Evolutionary conservation across 83 land plant species (phyloP), one percentile per base, ranked within the genome.

Genomic region (Diphasiastrum complanatum): DNA sequence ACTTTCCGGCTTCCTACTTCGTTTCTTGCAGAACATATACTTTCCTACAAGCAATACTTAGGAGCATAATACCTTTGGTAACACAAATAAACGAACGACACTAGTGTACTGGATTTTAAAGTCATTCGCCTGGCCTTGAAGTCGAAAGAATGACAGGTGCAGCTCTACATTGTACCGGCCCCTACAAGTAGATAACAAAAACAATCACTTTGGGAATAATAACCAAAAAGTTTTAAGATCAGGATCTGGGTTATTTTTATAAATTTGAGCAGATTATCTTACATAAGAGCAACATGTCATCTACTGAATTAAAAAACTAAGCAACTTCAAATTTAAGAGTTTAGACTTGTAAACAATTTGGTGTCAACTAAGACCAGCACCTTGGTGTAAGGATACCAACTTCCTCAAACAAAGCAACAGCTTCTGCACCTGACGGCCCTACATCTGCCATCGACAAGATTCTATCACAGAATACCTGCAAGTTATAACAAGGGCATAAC

Each of bases 41-140:
- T 20, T 6, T 20, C 25, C 32, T n/a, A n/a, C n/a, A n/a, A 5
- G 36, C 60, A 5, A 45, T 25, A 23, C 10, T n/a, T 12, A 3
- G 20, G 31, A 26, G 5, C 2, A 20, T 10, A 20, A n/a, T 30
- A 87, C 93, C 89, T 79, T 84, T 2, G 89, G 95, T 12, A 88
- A 76, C 5, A 72, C 56, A 63, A 84, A 88, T 29, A 88, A 75
- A n/a, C 89, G 83, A 36, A 79, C 77, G 58, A 88, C 72, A 60
- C 89, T 84, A 71, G 80, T 82, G 51, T 84, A 88, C 38, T 84
- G 89, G 54, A 85, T 88, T 66, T 81, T 88, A 52, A 88, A 84
- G 58, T 85, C 89, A 78, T 63, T 82, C 1, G 86, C 86, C 60
- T 86, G 87, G 35, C 86, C 89, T 76, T 81, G 83, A 24, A 84